phyloP scores from a whole-genome alignment of 306 rosid genomes.

The Dicorynia guianensis region DNA sequence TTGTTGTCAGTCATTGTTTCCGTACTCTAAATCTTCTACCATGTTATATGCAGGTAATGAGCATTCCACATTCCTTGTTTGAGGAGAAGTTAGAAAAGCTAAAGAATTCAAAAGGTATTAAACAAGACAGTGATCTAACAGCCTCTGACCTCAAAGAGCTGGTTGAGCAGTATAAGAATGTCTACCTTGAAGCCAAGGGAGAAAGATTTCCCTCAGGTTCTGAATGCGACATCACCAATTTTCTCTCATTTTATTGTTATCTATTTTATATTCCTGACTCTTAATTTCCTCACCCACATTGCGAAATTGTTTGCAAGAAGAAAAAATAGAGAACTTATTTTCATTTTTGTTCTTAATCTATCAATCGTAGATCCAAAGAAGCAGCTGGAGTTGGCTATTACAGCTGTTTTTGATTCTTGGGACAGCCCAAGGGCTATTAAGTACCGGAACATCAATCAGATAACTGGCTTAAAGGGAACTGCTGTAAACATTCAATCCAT shows the following conservation, averaged over 20 bases:
- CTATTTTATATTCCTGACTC: conserved; percentile 24
- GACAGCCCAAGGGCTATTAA: conserved; percentile 95
- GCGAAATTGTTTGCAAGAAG: conserved; percentile 6
- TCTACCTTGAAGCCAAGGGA: conserved; percentile 72
- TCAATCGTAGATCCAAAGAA: conserved; percentile 80
- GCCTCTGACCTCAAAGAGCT: conserved; percentile 82
- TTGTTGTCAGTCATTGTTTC: conserved; percentile 17
- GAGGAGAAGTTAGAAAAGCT: conserved; percentile 79
- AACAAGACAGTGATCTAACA: conserved; percentile 72
- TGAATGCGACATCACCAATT: conserved; percentile 26
- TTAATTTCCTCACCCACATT: background rate
- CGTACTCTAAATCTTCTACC: conserved; percentile 20
- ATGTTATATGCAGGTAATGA: conserved; percentile 73
- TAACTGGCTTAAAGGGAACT: conserved; percentile 86
- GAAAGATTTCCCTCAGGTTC: conserved; percentile 90
- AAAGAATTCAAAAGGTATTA: conserved; percentile 64
- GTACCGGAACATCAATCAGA: conserved; percentile 88
- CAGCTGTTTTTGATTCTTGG: conserved; percentile 98
- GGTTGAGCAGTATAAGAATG: conserved; percentile 83
- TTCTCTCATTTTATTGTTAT: conserved; percentile 35
- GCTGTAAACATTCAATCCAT: conserved; percentile 95
- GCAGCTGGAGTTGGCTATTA: conserved; percentile 79
- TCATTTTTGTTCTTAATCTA: conserved; percentile 2
- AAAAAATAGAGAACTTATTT: background rate
- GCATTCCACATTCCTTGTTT: conserved; percentile 83